Base-by-base conservation (phyloP, 139 green algal species). In the Picochlorum sp. region DNA sequence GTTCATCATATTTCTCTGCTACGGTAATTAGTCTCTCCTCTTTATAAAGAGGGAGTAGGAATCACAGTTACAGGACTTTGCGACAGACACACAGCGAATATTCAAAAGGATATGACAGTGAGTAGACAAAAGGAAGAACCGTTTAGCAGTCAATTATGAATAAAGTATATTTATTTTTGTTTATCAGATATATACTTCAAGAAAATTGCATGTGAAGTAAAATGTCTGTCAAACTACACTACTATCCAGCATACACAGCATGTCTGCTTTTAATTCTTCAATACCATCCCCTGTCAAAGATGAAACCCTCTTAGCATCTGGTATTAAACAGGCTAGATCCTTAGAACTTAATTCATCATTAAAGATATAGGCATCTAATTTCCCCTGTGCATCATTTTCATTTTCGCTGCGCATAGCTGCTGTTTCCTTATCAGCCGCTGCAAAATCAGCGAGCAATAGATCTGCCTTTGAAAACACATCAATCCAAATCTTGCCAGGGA, bases 381-480 rank as follows among this genome's bases (percentile, higher is more conserved):
- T n/a, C 22, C 18, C 2, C 25, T 26, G 14, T 35, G 49, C 5
- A 31, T 13, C 2, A 25, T 31, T 61, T 12, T 0, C 50, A 18
- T 8, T 18, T 8, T 12, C 9, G 14, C 12, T 40, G 41, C 9
- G 20, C 16, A 28, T 36, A 25, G 0, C 29, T 22, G 13, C 29
- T 6, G 24, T 25, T 22, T 20, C 16, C 8, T 56, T 26, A 36
- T 57, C 39, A 16, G 29, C 53, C n/a, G 50, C 58, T 9, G 64
- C 37, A 29, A 84, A 57, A 50, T 75, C 68, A 20, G 67, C 72
- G 24, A 74, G 53, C 28, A 97, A 72, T 53, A 96, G 65, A 59
- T 96, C 89, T n/a, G 66, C 65, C 70, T 98, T 98, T 33, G 80
- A 89, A 12, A 97, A 63, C 30, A 94, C 86, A 54, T 98, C 90